Evolutionary conservation across 2,329 filamentous ascomycete genomes (phyloP).

Genomic region (Claviceps fusiformis): DNA sequence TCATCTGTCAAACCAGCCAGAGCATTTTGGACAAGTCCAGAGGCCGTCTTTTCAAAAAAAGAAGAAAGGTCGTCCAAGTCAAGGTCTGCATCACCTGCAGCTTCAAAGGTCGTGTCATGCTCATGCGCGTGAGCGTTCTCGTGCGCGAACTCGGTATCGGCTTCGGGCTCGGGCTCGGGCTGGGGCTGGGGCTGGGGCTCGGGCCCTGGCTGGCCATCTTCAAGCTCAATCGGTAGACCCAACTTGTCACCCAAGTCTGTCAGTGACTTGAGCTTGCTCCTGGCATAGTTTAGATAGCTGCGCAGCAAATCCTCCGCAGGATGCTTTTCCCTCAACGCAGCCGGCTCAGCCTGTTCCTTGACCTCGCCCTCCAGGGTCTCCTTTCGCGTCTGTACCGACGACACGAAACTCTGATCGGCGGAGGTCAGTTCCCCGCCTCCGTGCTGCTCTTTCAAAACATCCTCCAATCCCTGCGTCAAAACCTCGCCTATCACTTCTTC

Average conservation of each 20-base stretch:
- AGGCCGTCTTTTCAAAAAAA: conserved; percentile 28
- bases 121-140: neutral
- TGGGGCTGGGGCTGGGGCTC: neutral
- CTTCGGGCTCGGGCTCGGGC: neutral
- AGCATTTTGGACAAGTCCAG: conserved; percentile 26
- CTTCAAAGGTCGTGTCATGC: conserved; percentile 14
- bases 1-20: conserved; percentile 24
- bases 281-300: conserved; percentile 20
- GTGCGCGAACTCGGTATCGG: too few species aligned
- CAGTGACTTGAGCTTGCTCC: conserved; percentile 19
- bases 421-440: conserved; percentile 18
- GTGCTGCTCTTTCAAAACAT: conserved; percentile 24
- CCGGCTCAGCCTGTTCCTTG: conserved; percentile 10
- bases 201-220: conserved; percentile 14
- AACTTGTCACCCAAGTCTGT: conserved; percentile 21
- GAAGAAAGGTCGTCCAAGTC: conserved; percentile 28
- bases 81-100: conserved; percentile 17
- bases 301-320: conserved; percentile 26
- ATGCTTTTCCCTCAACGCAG: conserved; percentile 24
- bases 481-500: conserved; percentile 43
- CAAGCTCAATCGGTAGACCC: conserved; percentile 21
- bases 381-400: conserved; percentile 20
- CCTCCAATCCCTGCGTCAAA: conserved; percentile 42
- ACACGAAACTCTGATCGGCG: conserved; percentile 22
- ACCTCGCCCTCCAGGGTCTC: conserved; percentile 18